phyloP scores from a whole-genome alignment of 352 stramenopile genomes.

The Blastocystis sp. region DNA sequence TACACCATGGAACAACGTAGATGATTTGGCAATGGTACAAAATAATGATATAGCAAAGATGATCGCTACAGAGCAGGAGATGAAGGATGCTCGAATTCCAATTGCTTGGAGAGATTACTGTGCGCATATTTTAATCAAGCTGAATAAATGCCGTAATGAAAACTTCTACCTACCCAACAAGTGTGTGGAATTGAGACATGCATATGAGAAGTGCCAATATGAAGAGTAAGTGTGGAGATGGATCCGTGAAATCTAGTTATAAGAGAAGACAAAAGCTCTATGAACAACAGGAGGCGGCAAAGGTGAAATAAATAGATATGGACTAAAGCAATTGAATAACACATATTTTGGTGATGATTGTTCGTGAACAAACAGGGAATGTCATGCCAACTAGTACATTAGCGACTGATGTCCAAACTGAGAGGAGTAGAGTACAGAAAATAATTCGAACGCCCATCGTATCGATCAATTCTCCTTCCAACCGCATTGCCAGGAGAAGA shows the following conservation, averaged over 20 bases:
- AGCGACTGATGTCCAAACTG: neutral
- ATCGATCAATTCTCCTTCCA: slow-evolving; percentile 29
- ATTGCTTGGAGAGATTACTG: slow-evolving; percentile 91
- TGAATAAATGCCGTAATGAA: slow-evolving; percentile 90
- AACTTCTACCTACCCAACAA: slow-evolving; percentile 89
- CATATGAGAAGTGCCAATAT: slow-evolving; percentile 97
- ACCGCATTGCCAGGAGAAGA: neutral
- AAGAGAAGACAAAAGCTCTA: slow-evolving; percentile 47
- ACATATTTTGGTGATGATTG: neutral
- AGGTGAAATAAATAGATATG: neutral
- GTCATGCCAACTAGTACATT: no score
- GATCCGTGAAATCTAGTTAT: neutral
- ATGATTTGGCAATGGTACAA: neutral
- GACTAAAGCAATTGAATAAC: neutral
- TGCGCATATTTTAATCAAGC: slow-evolving; percentile 86
- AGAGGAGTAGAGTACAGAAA: neutral
- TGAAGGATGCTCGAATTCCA: slow-evolving; percentile 87
- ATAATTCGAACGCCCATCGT: slow-evolving; percentile 26
- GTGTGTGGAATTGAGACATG: slow-evolving; percentile 92
- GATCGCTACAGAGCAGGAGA: slow-evolving; percentile 77
- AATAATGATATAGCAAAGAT: slow-evolving; percentile 12
- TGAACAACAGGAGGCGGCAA: neutral
- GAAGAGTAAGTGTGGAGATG: slow-evolving; percentile 75
- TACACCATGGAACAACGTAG: neutral
- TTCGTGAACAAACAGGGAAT: neutral